Evolutionary conservation across 352 stramenopile species (phyloP), one percentile per base, ranked within the genome.

Genomic region (Pythium oligandrum): DNA sequence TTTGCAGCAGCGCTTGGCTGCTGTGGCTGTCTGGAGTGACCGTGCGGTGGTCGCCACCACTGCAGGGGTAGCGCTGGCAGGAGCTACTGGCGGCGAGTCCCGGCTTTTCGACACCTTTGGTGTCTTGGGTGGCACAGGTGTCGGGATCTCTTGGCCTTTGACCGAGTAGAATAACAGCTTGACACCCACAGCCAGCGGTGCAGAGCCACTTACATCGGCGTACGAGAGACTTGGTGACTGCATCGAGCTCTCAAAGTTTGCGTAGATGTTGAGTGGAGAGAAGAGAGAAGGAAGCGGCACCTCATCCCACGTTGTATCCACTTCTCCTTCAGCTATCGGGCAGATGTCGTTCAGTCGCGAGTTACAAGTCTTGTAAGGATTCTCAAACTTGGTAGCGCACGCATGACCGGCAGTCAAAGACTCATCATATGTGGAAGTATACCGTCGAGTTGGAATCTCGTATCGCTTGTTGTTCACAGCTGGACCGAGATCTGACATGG

Each of bases 401-500:
- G 6, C 44, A 5, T 32, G 4, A 11, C 31, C 42, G 6, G 37
- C 35, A 8, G 8, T 33, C 4, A 8, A 9, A 7, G 48, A 52
- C 44, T 59, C 44, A 6, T 54, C 45, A n/a, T 59, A 59, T 31
- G 26, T n/a, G 33, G 54, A 59, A 17, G 17, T 32, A 31, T 43
- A 59, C 38, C 40, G 46, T n/a, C 53, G 53, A n/a, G 12, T 12
- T 31, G 53, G 53, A 34, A 59, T 59, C 32, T 45, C 17, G 44
- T 55, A 59, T 17, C 26, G n/a, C 31, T 59, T 52, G 36, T 54
- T 54, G n/a, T 59, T 59, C 26, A 54, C 53, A 30, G 53, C 53
- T 32, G 53, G 53, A 6, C 53, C 53, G 10, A 59, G 36, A 44
- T 59, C 44, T 17, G 53, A 47, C 3, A 59, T 9, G 7, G 30